Evolutionary conservation across 805 yeast genomes (phyloP), one percentile per base, ranked within the genome.

Genomic region (Wickerhamomyces pijperi): DNA sequence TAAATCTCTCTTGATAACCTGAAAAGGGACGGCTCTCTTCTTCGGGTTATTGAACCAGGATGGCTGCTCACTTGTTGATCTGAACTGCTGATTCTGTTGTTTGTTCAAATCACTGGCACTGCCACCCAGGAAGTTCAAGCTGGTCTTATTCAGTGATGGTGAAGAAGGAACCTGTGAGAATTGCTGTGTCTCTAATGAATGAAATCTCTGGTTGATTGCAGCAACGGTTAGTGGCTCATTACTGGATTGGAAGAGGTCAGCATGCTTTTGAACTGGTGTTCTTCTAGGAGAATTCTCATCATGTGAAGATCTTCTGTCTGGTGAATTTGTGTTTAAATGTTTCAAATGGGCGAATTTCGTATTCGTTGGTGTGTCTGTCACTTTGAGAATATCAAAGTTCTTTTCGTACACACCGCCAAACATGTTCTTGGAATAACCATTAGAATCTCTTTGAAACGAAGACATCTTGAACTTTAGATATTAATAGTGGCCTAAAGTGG

Each of bases 1-100:
- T n/a, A n/a, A n/a, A 17, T 52, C 59, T 47, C 77, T 58, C 45
- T 68, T 70, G 18, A 71, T 54, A 14, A 70, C 61, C 3, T 59
- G 60, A n/a, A 65, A 63, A 8, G 78, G 76, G n/a, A 67, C 59
- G 2, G 60, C 54, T 41, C 77, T 59, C 43, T 67, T 65, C 42
- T 63, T 67, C n/a, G 69, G 63, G 36, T 62, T 61, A 34, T 62
- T 60, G 43, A 54, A 63, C 68, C 67, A 67, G 18, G 50, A 49
- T 6, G 64, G 64, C 9, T 51, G 47, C 7, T 29, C 40, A 35
- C 9, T n/a, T n/a, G n/a, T n/a, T n/a, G n/a, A 9, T 21, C 23
- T 21, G 18, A 36, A 35, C 21, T 38, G 37, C 28, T 39, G 41
- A 3, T 21, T 5, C 20, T 32, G 39, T 17, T 37, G 39, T 13